A percentile compares a stretch with the other conserved stretches of the same genome.
phyloP scores from a whole-genome alignment of 2,329 filamentous ascomycete genomes.

The Colletotrichum eleusines region DNA sequence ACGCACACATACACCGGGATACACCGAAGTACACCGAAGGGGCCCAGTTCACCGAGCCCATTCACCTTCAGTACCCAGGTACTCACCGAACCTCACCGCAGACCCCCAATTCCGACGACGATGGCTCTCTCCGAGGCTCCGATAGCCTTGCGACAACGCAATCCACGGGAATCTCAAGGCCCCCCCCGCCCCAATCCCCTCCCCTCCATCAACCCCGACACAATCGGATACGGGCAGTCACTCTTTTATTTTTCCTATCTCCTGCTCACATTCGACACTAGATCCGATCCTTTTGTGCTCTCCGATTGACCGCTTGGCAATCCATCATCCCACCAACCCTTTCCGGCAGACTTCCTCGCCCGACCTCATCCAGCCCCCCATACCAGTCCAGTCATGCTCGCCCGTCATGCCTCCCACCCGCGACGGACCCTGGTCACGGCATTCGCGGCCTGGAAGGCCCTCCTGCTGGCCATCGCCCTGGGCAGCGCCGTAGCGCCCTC shows the following conservation, averaged over 20 bases:
- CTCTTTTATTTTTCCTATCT: neutral
- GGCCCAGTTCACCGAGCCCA: neutral
- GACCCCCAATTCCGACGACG: slow-evolving; percentile 12
- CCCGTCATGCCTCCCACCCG: slow-evolving; percentile 36
- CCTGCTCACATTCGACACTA: neutral
- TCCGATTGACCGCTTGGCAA: slow-evolving; percentile 5
- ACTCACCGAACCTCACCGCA: neutral
- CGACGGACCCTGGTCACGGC: slow-evolving; percentile 48
- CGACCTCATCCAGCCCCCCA: slow-evolving; percentile 27
- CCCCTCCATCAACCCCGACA: neutral
- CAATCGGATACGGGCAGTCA: neutral
- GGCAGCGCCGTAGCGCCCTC: slow-evolving; percentile 63
- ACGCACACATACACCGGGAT: no score
- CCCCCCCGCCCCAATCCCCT: no score
- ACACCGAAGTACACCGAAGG: no score
- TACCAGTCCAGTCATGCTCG: slow-evolving; percentile 33
- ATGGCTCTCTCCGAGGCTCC: neutral
- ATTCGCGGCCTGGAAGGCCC: slow-evolving; percentile 76
- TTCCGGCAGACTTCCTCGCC: neutral
- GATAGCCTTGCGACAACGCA: slow-evolving; percentile 17
- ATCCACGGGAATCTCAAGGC: neutral
- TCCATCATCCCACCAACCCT: neutral
- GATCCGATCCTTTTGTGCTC: neutral
- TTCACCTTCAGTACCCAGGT: no score
- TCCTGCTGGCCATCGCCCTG: slow-evolving; percentile 73